Conservation (phyloP, 352 stramenopile genomes). For the Peronospora destructor region DNA sequence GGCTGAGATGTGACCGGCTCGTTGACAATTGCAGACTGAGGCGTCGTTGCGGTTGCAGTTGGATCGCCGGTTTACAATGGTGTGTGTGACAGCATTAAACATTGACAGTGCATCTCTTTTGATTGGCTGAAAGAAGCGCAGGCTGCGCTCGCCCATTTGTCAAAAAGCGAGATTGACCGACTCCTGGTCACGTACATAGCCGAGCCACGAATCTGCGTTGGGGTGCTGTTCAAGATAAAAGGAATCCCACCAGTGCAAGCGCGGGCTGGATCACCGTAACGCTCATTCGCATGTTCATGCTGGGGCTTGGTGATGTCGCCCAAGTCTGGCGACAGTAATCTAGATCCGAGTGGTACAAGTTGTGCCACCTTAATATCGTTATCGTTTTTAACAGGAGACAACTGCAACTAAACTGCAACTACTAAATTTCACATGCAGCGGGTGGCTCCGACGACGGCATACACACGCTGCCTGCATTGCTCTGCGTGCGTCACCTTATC, state of each 20-base stretch:
- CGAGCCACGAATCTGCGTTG: slow-evolving; percentile 15
- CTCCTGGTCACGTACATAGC: slow-evolving; percentile 8
- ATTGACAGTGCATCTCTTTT: not conserved
- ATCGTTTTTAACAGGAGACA: slow-evolving; percentile 8
- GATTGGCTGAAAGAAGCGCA: slow-evolving; percentile 2
- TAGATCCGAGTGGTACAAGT: slow-evolving; percentile 6
- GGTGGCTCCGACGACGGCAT: not conserved
- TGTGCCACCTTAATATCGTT: not conserved
- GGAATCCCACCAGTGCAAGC: slow-evolving; percentile 17
- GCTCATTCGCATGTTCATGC: not conserved
- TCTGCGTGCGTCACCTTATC: not conserved
- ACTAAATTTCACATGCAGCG: not conserved
- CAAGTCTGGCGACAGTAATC: slow-evolving; percentile 4
- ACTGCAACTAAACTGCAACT: slow-evolving; percentile 16
- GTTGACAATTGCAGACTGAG: slow-evolving; percentile 39
- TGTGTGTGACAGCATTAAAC: slow-evolving; percentile 14
- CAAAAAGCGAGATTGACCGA: slow-evolving; percentile 15
- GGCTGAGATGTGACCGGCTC: slow-evolving; percentile 1
- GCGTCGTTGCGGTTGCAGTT: not conserved
- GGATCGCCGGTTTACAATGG: slow-evolving; percentile 12
- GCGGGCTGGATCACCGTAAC: slow-evolving; percentile 5
- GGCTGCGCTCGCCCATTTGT: slow-evolving; percentile 3
- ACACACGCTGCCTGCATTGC: not conserved
- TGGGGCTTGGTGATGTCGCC: slow-evolving; percentile 7
- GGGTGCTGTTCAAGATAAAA: slow-evolving; percentile 8